phyloP scores from a whole-genome alignment of 2,329 filamentous ascomycete species.

The Cladosporium colombiae region DNA sequence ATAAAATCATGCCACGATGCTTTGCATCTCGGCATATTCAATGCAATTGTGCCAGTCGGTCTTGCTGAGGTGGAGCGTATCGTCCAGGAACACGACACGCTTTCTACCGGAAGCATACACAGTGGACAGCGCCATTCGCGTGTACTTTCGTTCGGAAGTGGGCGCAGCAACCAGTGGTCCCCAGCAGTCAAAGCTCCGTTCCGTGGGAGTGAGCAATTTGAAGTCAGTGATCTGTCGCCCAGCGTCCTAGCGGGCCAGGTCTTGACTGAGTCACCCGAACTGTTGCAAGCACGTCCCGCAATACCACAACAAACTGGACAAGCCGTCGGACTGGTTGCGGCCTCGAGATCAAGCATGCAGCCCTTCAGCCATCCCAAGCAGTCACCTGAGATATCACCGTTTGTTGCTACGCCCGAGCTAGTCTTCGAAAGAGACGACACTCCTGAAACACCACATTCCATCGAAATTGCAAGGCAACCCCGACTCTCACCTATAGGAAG shows the following conservation, averaged over 20 bases:
- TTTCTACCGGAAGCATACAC: constrained; percentile 23
- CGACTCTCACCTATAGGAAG: constrained; percentile 78
- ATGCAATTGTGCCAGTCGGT: constrained; percentile 48
- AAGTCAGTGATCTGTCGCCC: constrained; percentile 22
- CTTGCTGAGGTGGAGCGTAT: constrained; percentile 50
- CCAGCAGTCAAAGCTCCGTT: constrained; percentile 26
- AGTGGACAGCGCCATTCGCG: constrained; percentile 28
- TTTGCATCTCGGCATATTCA: constrained; percentile 57
- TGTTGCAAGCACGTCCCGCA: constrained; percentile 28
- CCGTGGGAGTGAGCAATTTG: constrained; percentile 19
- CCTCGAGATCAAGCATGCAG: neutral
- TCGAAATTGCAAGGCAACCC: constrained; percentile 23
- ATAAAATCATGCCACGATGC: constrained; percentile 2
- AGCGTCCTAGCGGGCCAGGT: constrained; percentile 28
- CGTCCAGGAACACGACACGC: constrained; percentile 39
- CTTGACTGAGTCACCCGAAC: constrained; percentile 30
- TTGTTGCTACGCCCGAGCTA: constrained; percentile 21
- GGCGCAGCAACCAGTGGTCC: constrained; percentile 32
- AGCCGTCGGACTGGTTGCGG: constrained; percentile 24
- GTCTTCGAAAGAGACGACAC: constrained; percentile 29
- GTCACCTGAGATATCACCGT: neutral
- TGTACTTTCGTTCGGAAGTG: constrained; percentile 21
- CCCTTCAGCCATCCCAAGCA: neutral
- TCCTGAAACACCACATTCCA: constrained; percentile 32
- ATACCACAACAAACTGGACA: constrained; percentile 27